Base-by-base conservation (phyloP, 78 protist genomes). In the Trichosphaerium sp. region DNA sequence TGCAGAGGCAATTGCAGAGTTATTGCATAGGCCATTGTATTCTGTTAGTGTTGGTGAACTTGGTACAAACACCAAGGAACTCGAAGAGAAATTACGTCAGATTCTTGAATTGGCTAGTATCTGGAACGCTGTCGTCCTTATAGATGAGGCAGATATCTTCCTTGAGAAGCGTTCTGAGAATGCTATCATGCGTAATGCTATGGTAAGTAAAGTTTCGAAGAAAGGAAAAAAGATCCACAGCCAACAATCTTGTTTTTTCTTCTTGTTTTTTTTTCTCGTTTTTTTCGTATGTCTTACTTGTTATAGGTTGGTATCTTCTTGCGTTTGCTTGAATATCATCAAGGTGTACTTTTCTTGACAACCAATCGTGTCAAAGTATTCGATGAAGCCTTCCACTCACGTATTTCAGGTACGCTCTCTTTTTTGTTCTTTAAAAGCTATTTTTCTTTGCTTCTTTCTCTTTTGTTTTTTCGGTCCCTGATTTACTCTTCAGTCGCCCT, bases 1-100 rank as follows among this genome's bases (percentile, higher is more conserved):
- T 4, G 79, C 79, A 4, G 79, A 73, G 52, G 69, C 79, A n/a
- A 49, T 73, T 28, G 70, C 79, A 1, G 79, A 73, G 63, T 44
- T 64, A 28, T 60, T 73, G 5, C 38, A 62, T 8, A 39, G 58
- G 23, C 79, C 79, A 35, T 71, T 73, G 40, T 73, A 73, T 71
- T 15, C 38, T n/a, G 68, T 71, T 23, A 23, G 51, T 1, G 35
- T 73, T 8, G 79, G 79, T 42, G 79, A 73, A 35, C 70, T 73
- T 23, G 79, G 79, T 25, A 29, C 39, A 26, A n/a, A 37, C 21
- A 28, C 71, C 32, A 2, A 34, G 10, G 54, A 25, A 42, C 62
- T 73, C 32, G 79, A 73, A 71, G 0, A 4, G 25, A 4, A 1
- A 8, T 64, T 73, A 40, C 40, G 26, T 8, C 63, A 73, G 64